Percentiles rank a stretch among this genome's conserved stretches.
These are phyloP conservation scores for Spathaspora hagerdaliae DNA, from an alignment of 805 yeast species.

Conservation along the genomic window DNA sequence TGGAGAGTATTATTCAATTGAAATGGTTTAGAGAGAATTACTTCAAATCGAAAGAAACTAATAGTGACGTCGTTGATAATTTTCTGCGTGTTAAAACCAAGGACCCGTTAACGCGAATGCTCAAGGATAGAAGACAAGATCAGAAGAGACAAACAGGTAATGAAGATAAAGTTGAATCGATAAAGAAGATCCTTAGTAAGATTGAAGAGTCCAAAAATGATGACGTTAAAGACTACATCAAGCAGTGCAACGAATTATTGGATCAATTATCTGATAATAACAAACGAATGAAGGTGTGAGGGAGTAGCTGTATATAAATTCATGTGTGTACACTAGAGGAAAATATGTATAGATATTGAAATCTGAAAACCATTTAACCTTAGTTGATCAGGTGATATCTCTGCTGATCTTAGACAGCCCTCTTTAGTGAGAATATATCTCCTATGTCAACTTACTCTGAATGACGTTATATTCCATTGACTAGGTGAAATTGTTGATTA, in stretches of 20 bases:
- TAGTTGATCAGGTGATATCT: too few relatives aligned
- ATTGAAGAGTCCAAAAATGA: not conserved
- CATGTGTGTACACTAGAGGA: too few relatives aligned
- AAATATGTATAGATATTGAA: too few relatives aligned
- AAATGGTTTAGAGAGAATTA: slow-evolving; percentile 72
- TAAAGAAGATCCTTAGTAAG: not conserved
- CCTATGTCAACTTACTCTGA: too few relatives aligned
- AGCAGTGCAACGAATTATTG: not conserved
- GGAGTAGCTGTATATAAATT: not conserved
- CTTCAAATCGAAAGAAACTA: slow-evolving; percentile 29
- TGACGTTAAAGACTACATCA: not conserved
- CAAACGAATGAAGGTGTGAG: not conserved
- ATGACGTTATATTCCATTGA: too few relatives aligned
- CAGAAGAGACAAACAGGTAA: not conserved
- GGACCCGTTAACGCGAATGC: too few relatives aligned
- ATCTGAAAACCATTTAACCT: too few relatives aligned
- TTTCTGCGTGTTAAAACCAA: too few relatives aligned
- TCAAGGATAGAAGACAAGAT: not conserved
- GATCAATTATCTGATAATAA: not conserved
- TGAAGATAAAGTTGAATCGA: not conserved
- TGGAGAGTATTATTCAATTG: slow-evolving; percentile 84
- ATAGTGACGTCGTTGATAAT: slow-evolving; percentile 3
- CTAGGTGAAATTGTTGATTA: too few relatives aligned
- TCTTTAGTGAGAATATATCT: too few relatives aligned
- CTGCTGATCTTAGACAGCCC: too few relatives aligned